Evolutionary conservation across 768 basidiomycete genomes (phyloP).

Genomic region (Lentinula boryana): DNA sequence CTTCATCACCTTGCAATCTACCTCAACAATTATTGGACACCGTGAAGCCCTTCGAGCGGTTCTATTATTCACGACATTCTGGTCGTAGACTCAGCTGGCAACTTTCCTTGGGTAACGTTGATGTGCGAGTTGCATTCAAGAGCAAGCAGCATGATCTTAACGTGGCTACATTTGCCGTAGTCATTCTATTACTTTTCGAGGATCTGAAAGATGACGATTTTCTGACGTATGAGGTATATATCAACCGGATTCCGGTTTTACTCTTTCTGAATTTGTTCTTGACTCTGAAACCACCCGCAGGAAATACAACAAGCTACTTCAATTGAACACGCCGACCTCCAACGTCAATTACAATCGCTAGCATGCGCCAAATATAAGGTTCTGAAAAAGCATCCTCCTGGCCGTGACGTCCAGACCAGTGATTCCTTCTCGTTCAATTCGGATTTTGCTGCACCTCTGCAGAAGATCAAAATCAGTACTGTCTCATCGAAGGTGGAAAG

Average conservation of each 20-base stretch:
- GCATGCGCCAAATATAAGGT: slow-evolving; percentile 94
- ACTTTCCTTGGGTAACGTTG: slow-evolving; percentile 82
- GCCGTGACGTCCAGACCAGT: slow-evolving; percentile 67
- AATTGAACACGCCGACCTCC: slow-evolving; percentile 73
- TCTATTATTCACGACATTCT: slow-evolving; percentile 84
- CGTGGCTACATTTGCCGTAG: slow-evolving; percentile 82
- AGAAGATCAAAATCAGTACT: slow-evolving; percentile 90
- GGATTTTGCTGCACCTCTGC: slow-evolving; percentile 73
- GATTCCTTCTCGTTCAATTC: slow-evolving; percentile 91
- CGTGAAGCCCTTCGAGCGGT: slow-evolving; percentile 77
- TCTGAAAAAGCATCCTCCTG: slow-evolving; percentile 84
- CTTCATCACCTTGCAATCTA: slow-evolving; percentile 58
- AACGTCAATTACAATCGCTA: slow-evolving; percentile 91
- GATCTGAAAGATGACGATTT: slow-evolving; percentile 58
- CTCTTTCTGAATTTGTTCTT: neutral
- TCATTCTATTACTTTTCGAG: slow-evolving; percentile 87
- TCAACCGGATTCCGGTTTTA: neutral
- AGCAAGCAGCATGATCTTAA: slow-evolving; percentile 81
- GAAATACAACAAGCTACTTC: slow-evolving; percentile 75
- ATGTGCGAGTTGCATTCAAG: slow-evolving; percentile 82
- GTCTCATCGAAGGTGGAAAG: slow-evolving; percentile 85
- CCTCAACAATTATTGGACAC: slow-evolving; percentile 58
- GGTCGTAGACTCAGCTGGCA: slow-evolving; percentile 93
- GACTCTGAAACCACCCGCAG: slow-evolving; percentile 33
- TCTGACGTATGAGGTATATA: slow-evolving; percentile 68